Percentiles rank a stretch among this genome's conserved stretches.
Evolutionary conservation across 1,284 basidiomycete genomes (phyloP).

Genomic region (Tausonia pullulans): DNA sequence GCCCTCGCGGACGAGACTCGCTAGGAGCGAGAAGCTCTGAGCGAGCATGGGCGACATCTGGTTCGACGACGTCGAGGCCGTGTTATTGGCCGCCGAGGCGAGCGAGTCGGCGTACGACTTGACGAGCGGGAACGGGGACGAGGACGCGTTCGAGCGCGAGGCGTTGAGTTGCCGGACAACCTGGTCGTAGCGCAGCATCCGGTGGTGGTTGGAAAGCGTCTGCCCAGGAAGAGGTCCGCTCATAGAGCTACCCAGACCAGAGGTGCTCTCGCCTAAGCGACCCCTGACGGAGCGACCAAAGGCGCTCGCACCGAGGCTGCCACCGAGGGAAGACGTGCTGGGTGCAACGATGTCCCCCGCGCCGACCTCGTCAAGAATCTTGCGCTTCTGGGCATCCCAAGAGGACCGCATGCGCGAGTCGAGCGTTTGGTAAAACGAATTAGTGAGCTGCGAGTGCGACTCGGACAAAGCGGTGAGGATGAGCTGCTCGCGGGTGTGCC

Average conservation of each 20-base stretch:
- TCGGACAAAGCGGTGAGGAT: constrained; percentile 89
- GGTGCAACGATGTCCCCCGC: constrained; percentile 15
- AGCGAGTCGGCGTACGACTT: constrained; percentile 20
- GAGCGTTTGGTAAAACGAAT: constrained; percentile 69
- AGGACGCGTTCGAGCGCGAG: constrained; percentile 55
- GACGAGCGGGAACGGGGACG: constrained; percentile 53
- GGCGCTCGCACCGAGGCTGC: constrained; percentile 7
- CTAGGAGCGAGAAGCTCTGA: constrained; percentile 18
- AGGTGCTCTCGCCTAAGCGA: constrained; percentile 11
- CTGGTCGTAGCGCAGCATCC: constrained; percentile 90
- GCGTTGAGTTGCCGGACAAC: constrained; percentile 63
- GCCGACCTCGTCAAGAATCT: constrained; percentile 73
- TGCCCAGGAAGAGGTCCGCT: constrained; percentile 39
- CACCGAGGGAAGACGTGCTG: not conserved
- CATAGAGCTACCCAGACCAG: constrained; percentile 15
- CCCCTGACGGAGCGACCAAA: constrained; percentile 17
- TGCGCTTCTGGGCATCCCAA: constrained; percentile 82
- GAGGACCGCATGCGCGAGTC: constrained; percentile 64
- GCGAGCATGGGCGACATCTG: constrained; percentile 4
- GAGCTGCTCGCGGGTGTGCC: constrained; percentile 86
- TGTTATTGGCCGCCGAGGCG: constrained; percentile 2
- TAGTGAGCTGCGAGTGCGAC: constrained; percentile 68
- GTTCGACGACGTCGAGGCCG: constrained; percentile 39
- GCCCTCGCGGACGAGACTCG: constrained; percentile 26
- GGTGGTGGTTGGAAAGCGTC: constrained; percentile 64